Base-by-base conservation (phyloP, 1,284 basidiomycete species). In the Puccinia polysora region DNA sequence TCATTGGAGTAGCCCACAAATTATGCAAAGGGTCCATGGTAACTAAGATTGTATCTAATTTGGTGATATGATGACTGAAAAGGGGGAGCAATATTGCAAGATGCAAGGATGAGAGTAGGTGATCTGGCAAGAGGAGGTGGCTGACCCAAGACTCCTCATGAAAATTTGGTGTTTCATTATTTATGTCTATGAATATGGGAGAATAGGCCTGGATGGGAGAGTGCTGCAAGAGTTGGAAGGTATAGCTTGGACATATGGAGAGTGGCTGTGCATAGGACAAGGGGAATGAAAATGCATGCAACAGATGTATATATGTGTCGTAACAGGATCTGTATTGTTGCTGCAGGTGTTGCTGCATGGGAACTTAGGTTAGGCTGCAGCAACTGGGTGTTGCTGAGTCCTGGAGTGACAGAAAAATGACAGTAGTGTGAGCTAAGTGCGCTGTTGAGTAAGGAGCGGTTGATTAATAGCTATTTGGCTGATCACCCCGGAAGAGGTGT, bases 11-110 rank as follows among this genome's bases (percentile, higher is more conserved):
- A 7, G 23, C 43, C 60, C 60, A 63, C 15, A 43, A 38, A 63
- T 63, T 63, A 36, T 14, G 0, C 5, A 36, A 63, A 2, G 15
- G 23, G 47, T 63, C 60, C 60, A 63, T 63, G 10, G 58, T n/a
- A n/a, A n/a, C n/a, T n/a, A n/a, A n/a, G n/a, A n/a, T n/a, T n/a
- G n/a, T n/a, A n/a, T n/a, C n/a, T n/a, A n/a, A n/a, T n/a, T n/a
- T 1, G 15, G 23, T 14, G 5, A 8, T 36, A 20, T 23, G 38
- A 40, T 5, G 32, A 36, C 34, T 43, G n/a, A 38, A 25, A 2
- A 23, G 3, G 18, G 23, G 10, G 30, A 18, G 32, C 7, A 8
- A 36, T 10, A 32, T 18, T 30, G 18, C 6, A 32, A 30, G 7
- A 56, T 20, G 30, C 3, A 23, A 28, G 15, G 30, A 28, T 18